Evolutionary conservation across 139 green algal genomes (phyloP), one percentile per base, ranked within the genome.

Genomic region (Mesostigma viride): DNA sequence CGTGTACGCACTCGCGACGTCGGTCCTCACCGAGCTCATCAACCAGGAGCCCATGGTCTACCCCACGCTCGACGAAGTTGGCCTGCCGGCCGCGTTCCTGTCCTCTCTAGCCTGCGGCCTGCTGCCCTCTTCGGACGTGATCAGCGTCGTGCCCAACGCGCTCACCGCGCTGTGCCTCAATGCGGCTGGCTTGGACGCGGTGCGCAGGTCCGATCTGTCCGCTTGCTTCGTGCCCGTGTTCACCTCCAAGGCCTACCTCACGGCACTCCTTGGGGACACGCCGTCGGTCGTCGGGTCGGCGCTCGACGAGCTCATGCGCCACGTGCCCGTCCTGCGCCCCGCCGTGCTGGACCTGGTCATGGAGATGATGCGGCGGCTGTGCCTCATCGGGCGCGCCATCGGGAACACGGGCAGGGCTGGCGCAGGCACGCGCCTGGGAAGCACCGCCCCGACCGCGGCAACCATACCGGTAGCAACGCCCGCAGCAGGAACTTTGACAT

Each of bases 31-130:
- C 0, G 89, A 96, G 70, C 74, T 92, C 5, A 85, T 97, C 31
- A 87, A 97, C 77, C 82, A 95, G 36, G 91, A 97, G 72, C 91
- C 91, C 5, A 85, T 89, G 63, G 81, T 79, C 62, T 97, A 85
- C 77, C 64, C 76, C 3, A 58, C 68, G 3, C 75, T 96, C 44
- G 82, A 95, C 6, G 81, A 80, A 33, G 83, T 79, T 3, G 88
- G 88, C 0, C 72, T 95, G 63, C 87, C 89, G 1, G 69, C 88
- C 56, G 79, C 89, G 0, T 94, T 92, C 71, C 57, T 96, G 46
- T 70, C 73, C 5, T 68, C 77, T 4, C 67, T 89, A 35, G 68
- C 84, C 71, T 76, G 80, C 3, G 80, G 79, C 28, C 68, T 91
- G 62, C 63, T 89, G 2, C 78, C 85, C 14, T 74, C 71, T 5